Base-by-base conservation (phyloP, 225 moss, liverwort and hornwort genomes). In the Pleurozium schreberi region DNA sequence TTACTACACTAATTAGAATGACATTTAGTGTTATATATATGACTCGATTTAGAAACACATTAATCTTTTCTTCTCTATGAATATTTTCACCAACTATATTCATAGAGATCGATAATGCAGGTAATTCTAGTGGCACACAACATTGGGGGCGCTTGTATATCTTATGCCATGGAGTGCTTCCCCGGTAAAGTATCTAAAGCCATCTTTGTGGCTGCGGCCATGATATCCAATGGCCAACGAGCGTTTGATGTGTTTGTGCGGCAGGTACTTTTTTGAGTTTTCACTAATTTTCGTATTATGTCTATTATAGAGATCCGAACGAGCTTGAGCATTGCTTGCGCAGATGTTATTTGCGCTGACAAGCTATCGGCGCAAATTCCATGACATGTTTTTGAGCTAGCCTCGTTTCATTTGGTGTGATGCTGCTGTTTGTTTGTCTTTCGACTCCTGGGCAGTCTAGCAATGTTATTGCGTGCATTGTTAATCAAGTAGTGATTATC, bases 231-330 rank as follows among this genome's bases (percentile, higher is more conserved):
- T 89, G 94, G 92, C 43, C 98, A 98, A 89, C 93, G 96, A 87
- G 97, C 98, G 27, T 96, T 96, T 84, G 98, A 98, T 83, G 95
- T 98, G 63, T 98, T 98, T 90, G 94, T 94, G 64, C 94, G 93
- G 89, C 96, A 96, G 97, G 98, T 98, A 89, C 42, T 75, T 84
- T 75, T 84, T 40, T 71, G 47, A 66, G 49, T 31, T 69, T 69
- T 76, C 83, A 74, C 71, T 66, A 15, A 30, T 42, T 88, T 53
- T 60, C 61, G 55, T 34, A 71, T 31, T 43, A 47, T 74, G 23
- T 77, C 77, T 50, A 52, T 69, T 31, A 42, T 30, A 69, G 73
- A 84, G 36, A 52, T 88, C 30, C 68, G 82, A 75, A 50, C 68
- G 23, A 85, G 42, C 71, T 58, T 64, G 18, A 83, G 38, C 33